Percentiles rank a stretch among this genome's conserved stretches.
These are phyloP conservation scores for Candida boleticola DNA, from an alignment of 805 yeast species.

Conservation along the genomic window DNA sequence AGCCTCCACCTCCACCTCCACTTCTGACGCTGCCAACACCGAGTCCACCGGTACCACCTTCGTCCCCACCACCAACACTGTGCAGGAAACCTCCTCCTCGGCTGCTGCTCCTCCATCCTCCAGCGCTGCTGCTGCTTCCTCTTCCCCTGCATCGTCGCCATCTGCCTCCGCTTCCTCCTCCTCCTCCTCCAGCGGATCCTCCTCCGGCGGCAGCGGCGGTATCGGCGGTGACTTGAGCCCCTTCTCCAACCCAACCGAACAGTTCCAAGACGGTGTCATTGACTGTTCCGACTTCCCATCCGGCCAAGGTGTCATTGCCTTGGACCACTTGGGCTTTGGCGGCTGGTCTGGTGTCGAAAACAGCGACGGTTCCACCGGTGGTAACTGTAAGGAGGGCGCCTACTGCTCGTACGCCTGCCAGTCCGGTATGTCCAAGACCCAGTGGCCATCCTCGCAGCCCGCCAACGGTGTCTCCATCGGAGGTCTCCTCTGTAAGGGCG, in stretches of 20 bases:
- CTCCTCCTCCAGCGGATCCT: conserved; percentile 26
- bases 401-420: conserved; percentile 79
- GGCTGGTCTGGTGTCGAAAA: conserved; percentile 47
- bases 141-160: conserved; percentile 23
- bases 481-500: conserved; percentile 62
- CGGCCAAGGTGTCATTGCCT: conserved; percentile 68
- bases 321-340: conserved; percentile 39
- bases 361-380: conserved; percentile 47
- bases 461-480: conserved; percentile 68
- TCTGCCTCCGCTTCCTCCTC: conserved; percentile 14
- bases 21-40: conserved; percentile 16
- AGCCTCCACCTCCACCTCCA: conserved; percentile 16
- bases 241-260: conserved; percentile 47
- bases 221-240: conserved; percentile 52
- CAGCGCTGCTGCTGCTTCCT: conserved; percentile 17
- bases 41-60: conserved; percentile 16
- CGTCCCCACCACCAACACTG: conserved; percentile 7
- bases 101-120: conserved; percentile 15
- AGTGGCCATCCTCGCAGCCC: conserved; percentile 72
- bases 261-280: conserved; percentile 69
- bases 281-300: conserved; percentile 69
- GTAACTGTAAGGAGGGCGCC: conserved; percentile 58
- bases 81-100: conserved; percentile 10
- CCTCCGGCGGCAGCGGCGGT: conserved; percentile 20
- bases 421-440: conserved; percentile 79